These are phyloP conservation scores for Panicum miliaceum DNA, from an alignment of 176 grass and related monocot genomes.

Conservation along the genomic window DNA sequence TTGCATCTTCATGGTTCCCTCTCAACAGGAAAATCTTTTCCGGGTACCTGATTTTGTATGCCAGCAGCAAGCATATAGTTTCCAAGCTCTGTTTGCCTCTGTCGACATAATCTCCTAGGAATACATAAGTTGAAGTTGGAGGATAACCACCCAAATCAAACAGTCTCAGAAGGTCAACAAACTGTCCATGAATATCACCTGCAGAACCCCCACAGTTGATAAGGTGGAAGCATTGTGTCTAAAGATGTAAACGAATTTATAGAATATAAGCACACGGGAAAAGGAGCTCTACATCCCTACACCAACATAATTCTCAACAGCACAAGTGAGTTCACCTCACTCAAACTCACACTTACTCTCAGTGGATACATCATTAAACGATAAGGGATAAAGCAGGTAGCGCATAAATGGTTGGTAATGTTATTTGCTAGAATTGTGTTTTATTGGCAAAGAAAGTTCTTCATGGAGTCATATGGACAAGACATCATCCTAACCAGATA, in stretches of 20 bases:
- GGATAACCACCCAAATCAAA: constrained; percentile 71
- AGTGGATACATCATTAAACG: neutral
- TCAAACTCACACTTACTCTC: neutral
- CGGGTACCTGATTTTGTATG: constrained; percentile 64
- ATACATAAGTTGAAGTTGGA: constrained; percentile 60
- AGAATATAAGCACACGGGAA: neutral
- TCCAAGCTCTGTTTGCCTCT: constrained; percentile 61
- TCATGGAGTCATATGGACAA: neutral
- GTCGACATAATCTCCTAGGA: constrained; percentile 69
- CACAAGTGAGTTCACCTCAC: neutral
- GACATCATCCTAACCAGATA: neutral
- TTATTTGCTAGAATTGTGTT: neutral
- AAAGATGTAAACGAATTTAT: neutral
- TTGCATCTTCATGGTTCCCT: constrained; percentile 76
- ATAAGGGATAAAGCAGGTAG: neutral
- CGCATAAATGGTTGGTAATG: neutral
- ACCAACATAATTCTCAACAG: neutral
- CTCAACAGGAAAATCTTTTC: constrained; percentile 64
- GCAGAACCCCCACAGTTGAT: constrained; percentile 6
- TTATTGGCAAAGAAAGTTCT: neutral
- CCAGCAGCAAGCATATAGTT: constrained; percentile 60
- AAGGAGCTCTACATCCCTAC: neutral
- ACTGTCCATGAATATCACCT: constrained; percentile 77
- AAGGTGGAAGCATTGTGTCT: neutral
- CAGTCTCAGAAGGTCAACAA: constrained; percentile 61